Conservation (phyloP, 345 rosid genomes). For the Cardamine occulta region DNA sequence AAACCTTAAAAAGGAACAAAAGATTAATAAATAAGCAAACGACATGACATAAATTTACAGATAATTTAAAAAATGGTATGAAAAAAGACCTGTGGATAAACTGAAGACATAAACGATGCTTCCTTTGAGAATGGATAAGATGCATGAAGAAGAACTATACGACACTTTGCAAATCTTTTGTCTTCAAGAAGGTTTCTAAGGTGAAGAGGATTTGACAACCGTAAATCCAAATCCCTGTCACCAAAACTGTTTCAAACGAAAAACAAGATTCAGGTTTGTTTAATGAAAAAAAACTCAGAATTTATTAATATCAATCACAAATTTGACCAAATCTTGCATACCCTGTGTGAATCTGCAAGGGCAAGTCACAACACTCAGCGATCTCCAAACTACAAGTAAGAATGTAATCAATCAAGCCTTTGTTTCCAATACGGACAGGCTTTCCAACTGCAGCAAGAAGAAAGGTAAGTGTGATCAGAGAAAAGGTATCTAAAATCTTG, state of each 20-base stretch:
- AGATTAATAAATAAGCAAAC: slow-evolving; percentile 9
- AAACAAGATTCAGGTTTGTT: no score
- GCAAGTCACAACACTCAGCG: slow-evolving; percentile 65
- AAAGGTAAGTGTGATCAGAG: slow-evolving; percentile 32
- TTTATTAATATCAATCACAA: no score
- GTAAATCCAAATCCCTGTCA: slow-evolving; percentile 90
- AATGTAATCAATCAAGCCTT: slow-evolving; percentile 80
- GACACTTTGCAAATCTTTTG: slow-evolving; percentile 67
- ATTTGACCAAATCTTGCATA: slow-evolving; percentile 38
- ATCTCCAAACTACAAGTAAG: slow-evolving; percentile 67
- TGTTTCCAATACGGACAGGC: slow-evolving; percentile 69
- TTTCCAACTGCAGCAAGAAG: slow-evolving; percentile 61
- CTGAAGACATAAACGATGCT: slow-evolving; percentile 86
- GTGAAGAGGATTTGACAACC: slow-evolving; percentile 86
- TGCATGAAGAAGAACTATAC: slow-evolving; percentile 87
- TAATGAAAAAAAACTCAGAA: no score
- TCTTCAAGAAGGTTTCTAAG: slow-evolving; percentile 79
- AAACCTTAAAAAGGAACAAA: slow-evolving; percentile 55
- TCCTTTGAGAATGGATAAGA: slow-evolving; percentile 95
- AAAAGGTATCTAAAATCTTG: slow-evolving; percentile 30
- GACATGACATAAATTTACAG: neutral
- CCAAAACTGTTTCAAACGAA: slow-evolving; percentile 63
- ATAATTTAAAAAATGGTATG: neutral
- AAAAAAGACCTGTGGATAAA: slow-evolving; percentile 75
- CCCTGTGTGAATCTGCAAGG: slow-evolving; percentile 98